Evolutionary conservation across 2,329 filamentous ascomycete genomes (phyloP), one percentile per base, ranked within the genome.

Genomic region (Teratosphaeria destructans): DNA sequence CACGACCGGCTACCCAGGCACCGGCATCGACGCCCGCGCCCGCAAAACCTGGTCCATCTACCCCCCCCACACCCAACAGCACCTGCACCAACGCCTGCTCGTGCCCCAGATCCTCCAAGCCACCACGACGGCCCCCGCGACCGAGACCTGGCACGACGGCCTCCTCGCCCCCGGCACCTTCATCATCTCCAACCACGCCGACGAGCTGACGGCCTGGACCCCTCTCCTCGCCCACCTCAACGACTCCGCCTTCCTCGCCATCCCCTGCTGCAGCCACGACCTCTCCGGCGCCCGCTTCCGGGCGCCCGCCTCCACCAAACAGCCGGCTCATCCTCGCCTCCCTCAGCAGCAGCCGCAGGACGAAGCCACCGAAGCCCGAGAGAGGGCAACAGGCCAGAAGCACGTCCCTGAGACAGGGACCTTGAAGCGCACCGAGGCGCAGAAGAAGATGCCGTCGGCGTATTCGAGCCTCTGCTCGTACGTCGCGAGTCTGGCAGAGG

Each of bases 181-280:
- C 73, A 90, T 99, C 67, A 88, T 99, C 63, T 95, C 91, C 55
- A 99, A 99, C 70, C 94, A 99, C 72, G 93, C 93, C 11, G 94
- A 99, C 71, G 92, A 99, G 75, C 81, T 99, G 14, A 99, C 94
- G 0, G 85, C 90, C 0, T 99, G 94, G 94, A 97, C 94, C 0
- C 94, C 94, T 0, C 81, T 97, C 19, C 82, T 99, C 49, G 92
- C 90, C 0, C 83, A 84, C 6, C 77, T 90, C 1, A 91, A 87
- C 0, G 76, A 82, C 2, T 88, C 87, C 11, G 88, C 91, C 0
- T 99, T 96, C 73, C 84, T 99, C 62, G 88, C 89, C 66, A 96
- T 99, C 53, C 94, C 94, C 1, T 99, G 94, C 77, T 99, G 94
- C 76, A 95, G 90, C 64, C 91, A 97, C 75, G 82, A 88, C 60